Evolutionary conservation across 257 asterid genomes (phyloP).

Genomic region (Thymus mandschuricus): DNA sequence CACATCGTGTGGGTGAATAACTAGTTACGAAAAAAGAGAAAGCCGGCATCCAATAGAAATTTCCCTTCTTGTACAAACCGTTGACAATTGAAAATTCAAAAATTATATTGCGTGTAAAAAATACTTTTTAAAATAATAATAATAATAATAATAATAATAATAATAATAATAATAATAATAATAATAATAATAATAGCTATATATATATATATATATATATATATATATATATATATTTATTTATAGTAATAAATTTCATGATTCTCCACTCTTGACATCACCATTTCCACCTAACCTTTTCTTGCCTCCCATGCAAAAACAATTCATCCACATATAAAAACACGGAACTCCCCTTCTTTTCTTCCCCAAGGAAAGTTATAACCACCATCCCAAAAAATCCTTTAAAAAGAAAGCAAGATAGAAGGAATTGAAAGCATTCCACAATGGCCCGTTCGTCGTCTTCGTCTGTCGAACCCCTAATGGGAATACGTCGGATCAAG

Average conservation of each 20-base stretch:
- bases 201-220: not conserved
- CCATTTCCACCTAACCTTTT: conserved; percentile 30
- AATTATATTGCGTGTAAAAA: conserved; percentile 32
- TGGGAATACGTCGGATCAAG: not conserved
- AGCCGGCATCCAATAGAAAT: conserved; percentile 39
- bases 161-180: too few species aligned
- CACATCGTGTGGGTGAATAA: too few species aligned
- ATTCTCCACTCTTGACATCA: conserved; percentile 24
- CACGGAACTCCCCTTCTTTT: not conserved
- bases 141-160: too few species aligned
- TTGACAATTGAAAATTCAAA: conserved; percentile 42
- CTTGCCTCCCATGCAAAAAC: conserved; percentile 39
- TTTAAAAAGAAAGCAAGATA: not conserved
- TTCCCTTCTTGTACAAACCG: conserved; percentile 18
- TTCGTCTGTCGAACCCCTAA: conserved; percentile 4
- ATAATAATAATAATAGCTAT: too few species aligned
- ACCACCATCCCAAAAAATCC: conserved; percentile 6
- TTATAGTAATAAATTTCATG: not conserved
- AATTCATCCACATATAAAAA: conserved; percentile 14
- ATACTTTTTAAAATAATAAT: not conserved
- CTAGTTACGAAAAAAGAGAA: not conserved
- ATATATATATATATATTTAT: not conserved
- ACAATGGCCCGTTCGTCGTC: not conserved
- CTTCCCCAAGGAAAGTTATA: conserved; percentile 17
- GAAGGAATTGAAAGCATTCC: not conserved